These are phyloP conservation scores for Colletotrichum sp. DNA, from an alignment of 2,329 filamentous ascomycete species.

Conservation along the genomic window DNA sequence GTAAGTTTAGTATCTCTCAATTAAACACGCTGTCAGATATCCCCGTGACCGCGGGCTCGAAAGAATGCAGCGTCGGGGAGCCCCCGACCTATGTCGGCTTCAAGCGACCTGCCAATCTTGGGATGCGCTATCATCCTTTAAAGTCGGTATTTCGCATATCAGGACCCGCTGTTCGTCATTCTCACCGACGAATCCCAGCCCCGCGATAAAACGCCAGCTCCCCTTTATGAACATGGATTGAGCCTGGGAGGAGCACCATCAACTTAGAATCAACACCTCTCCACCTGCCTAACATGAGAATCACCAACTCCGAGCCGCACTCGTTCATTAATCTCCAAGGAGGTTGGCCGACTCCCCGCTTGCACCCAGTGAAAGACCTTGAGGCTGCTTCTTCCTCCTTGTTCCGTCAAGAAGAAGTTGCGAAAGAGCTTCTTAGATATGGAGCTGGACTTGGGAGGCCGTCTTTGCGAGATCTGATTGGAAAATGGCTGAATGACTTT, in stretches of 20 bases:
- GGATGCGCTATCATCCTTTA: background rate
- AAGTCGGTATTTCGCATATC: background rate
- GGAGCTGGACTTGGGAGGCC: background rate
- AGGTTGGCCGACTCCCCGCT: background rate
- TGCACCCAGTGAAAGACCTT: background rate
- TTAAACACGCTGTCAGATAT: background rate
- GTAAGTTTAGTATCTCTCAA: background rate
- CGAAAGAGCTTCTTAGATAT: background rate
- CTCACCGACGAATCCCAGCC: background rate
- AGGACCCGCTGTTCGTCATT: background rate
- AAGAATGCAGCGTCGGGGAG: background rate
- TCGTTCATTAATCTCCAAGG: background rate
- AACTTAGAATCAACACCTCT: background rate
- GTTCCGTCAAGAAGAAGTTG: background rate
- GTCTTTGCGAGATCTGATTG: constrained; percentile 42
- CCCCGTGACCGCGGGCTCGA: background rate
- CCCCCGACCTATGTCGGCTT: background rate
- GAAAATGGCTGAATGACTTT: constrained; percentile 70
- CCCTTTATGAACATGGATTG: background rate
- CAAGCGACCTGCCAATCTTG: background rate
- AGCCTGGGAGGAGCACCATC: background rate
- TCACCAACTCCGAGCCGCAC: background rate
- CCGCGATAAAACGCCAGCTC: background rate
- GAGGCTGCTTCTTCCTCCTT: background rate
- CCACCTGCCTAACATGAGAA: background rate